phyloP scores from a whole-genome alignment of 2,329 filamentous ascomycete species.

The Hypoxylon rubiginosum region DNA sequence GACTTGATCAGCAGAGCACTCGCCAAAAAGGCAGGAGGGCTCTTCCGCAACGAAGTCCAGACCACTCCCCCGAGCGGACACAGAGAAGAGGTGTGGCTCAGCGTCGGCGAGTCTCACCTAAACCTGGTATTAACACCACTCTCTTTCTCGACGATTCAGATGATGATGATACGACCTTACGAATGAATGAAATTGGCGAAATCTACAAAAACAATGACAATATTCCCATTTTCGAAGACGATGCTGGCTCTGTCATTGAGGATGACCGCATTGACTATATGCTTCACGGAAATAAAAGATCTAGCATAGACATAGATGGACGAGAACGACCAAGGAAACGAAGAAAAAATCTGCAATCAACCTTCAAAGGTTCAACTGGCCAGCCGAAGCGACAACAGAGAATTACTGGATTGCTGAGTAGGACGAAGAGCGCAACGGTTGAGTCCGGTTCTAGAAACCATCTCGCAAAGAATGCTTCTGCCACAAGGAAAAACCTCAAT shows the following conservation, averaged over 20 bases:
- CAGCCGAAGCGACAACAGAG: conserved; percentile 50
- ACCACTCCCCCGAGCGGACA: conserved; percentile 56
- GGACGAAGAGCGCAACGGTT: conserved; percentile 36
- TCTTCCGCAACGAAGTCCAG: conserved; percentile 50
- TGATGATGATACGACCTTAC: conserved; percentile 52
- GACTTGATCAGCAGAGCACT: conserved; percentile 65
- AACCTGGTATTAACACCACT: conserved; percentile 47
- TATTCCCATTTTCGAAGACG: conserved; percentile 50
- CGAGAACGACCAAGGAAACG: conserved; percentile 47
- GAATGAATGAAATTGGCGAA: conserved; percentile 34
- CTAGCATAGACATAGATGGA: conserved; percentile 43
- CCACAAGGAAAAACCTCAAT: conserved; percentile 24
- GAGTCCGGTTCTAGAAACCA: conserved; percentile 11
- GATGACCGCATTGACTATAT: conserved; percentile 67
- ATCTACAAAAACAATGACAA: conserved; percentile 16
- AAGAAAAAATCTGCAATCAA: conserved; percentile 52
- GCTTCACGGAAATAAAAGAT: conserved; percentile 60
- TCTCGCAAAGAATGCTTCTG: conserved; percentile 4
- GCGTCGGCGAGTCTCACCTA: conserved; percentile 54
- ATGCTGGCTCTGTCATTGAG: conserved; percentile 61
- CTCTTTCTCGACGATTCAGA: conserved; percentile 64
- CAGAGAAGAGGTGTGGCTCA: conserved; percentile 65
- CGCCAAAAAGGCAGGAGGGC: conserved; percentile 51
- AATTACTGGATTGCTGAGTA: conserved; percentile 48
- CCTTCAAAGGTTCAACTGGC: conserved; percentile 48